A percentile compares a stretch with the other conserved stretches of the same genome.
Evolutionary conservation across 176 grass and related monocot species (phyloP).

Genomic region (Ensete glaucum): DNA sequence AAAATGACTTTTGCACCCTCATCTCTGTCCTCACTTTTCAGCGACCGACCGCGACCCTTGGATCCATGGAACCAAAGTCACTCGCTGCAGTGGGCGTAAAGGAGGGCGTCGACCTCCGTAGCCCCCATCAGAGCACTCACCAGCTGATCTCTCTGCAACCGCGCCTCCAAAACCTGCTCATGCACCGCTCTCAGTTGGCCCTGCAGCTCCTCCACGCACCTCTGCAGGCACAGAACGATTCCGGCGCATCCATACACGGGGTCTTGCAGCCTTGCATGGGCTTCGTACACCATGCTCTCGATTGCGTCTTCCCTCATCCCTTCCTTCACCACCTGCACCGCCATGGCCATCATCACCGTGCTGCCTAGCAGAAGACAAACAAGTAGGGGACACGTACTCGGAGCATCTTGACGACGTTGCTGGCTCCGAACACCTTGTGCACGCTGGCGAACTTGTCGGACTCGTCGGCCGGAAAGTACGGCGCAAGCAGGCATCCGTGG

Average conservation of each 20-base stretch:
- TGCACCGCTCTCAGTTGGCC: constrained; percentile 18
- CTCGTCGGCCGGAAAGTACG: constrained; percentile 31
- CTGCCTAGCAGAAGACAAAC: neutral
- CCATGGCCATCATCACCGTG: neutral
- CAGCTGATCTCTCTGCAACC: constrained; percentile 23
- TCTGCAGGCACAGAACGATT: constrained; percentile 25
- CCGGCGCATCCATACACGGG: constrained; percentile 30
- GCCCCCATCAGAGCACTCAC: constrained; percentile 16
- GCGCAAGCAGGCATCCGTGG: constrained; percentile 22
- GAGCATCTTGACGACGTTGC: constrained; percentile 40
- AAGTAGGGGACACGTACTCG: constrained; percentile 16
- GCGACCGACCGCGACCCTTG: no score
- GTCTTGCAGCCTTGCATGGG: constrained; percentile 28
- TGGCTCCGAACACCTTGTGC: constrained; percentile 42
- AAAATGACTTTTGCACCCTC: no score
- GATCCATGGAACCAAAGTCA: no score
- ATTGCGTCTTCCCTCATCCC: constrained; percentile 30
- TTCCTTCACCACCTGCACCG: constrained; percentile 23
- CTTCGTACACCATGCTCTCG: constrained; percentile 37
- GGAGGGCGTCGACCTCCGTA: neutral
- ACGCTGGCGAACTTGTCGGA: constrained; percentile 34
- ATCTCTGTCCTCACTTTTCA: no score
- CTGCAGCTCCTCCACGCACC: constrained; percentile 24
- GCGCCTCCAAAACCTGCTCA: constrained; percentile 15
- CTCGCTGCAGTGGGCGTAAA: no score